Evolutionary conservation across 495 filamentous ascomycete genomes (phyloP).

Genomic region (Aspergillus leporis): DNA sequence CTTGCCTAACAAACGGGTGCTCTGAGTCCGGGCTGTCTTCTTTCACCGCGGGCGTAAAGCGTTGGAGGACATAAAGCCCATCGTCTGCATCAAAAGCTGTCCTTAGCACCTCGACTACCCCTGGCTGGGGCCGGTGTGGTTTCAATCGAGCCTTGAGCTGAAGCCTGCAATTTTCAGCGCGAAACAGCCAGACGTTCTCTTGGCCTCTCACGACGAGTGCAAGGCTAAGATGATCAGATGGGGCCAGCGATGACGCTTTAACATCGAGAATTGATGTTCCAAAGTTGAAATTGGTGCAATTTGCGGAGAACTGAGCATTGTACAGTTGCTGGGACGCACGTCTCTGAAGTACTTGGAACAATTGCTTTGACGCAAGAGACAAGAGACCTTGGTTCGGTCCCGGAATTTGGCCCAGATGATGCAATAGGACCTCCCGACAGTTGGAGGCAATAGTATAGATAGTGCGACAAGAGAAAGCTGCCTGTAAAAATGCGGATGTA

Average conservation of each 20-base stretch:
- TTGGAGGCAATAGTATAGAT: slow-evolving; percentile 87
- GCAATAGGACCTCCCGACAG: slow-evolving; percentile 48
- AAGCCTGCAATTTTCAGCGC: slow-evolving; percentile 20
- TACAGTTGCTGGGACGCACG: slow-evolving; percentile 30
- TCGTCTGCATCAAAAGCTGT: slow-evolving; percentile 27
- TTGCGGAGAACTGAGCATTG: slow-evolving; percentile 31
- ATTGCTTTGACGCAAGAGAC: slow-evolving; percentile 19
- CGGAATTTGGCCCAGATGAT: slow-evolving; percentile 38
- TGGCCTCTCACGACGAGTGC: slow-evolving; percentile 30
- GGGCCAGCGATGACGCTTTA: slow-evolving; percentile 30
- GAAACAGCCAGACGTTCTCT: slow-evolving; percentile 30
- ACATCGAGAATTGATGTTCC: slow-evolving; percentile 25
- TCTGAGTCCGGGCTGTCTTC: slow-evolving; percentile 21
- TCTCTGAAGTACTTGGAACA: slow-evolving; percentile 30
- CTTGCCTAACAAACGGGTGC: slow-evolving; percentile 42
- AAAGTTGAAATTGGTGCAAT: slow-evolving; percentile 27
- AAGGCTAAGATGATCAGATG: slow-evolving; percentile 7
- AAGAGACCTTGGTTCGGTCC: slow-evolving; percentile 22
- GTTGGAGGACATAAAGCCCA: slow-evolving; percentile 34
- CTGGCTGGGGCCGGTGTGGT: slow-evolving; percentile 26
- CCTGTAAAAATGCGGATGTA: slow-evolving; percentile 36
- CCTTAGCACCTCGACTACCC: slow-evolving; percentile 32
- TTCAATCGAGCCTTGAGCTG: slow-evolving; percentile 13
- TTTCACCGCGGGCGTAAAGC: slow-evolving; percentile 30
- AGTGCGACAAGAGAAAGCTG: slow-evolving; percentile 31